phyloP scores from a whole-genome alignment of 352 stramenopile genomes.

The Discostella stelligera region DNA sequence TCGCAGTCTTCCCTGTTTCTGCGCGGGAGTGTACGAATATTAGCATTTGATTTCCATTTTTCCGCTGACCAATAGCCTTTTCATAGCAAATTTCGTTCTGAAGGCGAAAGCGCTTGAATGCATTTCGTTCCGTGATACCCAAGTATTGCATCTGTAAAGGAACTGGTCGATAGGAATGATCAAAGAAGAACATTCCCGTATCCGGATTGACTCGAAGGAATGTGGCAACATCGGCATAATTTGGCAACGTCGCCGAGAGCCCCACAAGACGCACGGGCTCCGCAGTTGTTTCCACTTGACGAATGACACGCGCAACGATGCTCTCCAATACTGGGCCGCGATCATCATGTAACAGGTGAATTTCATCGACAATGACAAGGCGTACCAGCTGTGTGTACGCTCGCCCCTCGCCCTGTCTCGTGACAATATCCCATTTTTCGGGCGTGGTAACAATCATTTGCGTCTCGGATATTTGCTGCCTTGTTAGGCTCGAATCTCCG shows the following conservation, averaged over 20 bases:
- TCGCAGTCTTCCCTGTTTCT: slow-evolving; percentile 95
- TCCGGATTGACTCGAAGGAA: slow-evolving; percentile 97
- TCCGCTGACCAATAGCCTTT: slow-evolving; percentile 93
- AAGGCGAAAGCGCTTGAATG: slow-evolving; percentile 96
- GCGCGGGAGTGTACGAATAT: slow-evolving; percentile 99
- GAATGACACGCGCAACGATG: slow-evolving; percentile 95
- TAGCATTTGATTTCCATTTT: slow-evolving; percentile 94
- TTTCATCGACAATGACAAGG: slow-evolving; percentile 99
- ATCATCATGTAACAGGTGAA: slow-evolving; percentile 98
- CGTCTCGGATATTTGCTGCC: slow-evolving; percentile 96
- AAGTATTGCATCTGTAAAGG: slow-evolving; percentile 99
- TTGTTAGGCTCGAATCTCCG: slow-evolving; percentile 96
- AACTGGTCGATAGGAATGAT: slow-evolving; percentile 98
- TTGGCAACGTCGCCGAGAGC: slow-evolving; percentile 97
- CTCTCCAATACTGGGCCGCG: slow-evolving; percentile 97
- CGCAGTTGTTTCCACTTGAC: slow-evolving; percentile 96
- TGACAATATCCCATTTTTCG: slow-evolving; percentile 99
- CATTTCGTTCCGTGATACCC: slow-evolving; percentile 98
- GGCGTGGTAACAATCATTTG: slow-evolving; percentile 99
- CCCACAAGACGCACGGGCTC: slow-evolving; percentile 97
- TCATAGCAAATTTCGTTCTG: slow-evolving; percentile 99
- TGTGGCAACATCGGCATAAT: slow-evolving; percentile 98
- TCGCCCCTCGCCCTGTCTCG: slow-evolving; percentile 95
- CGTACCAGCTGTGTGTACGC: slow-evolving; percentile 98
- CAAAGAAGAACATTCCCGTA: slow-evolving; percentile 99